Evolutionary conservation across 371 early-diverging fungal genomes (phyloP).

Genomic region (Mucor piriformis): DNA sequence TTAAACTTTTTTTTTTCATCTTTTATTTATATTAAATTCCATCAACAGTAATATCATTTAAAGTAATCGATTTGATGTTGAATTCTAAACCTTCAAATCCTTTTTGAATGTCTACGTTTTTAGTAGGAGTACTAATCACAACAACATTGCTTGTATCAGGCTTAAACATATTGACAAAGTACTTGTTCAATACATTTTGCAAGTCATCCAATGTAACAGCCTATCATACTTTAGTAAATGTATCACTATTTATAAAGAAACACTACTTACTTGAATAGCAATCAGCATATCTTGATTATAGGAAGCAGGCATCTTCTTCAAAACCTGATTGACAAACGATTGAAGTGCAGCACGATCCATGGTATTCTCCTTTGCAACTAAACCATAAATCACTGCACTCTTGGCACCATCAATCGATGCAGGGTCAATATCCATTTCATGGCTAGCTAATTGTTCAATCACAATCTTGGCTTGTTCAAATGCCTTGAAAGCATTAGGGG

Average conservation of each 20-base stretch:
- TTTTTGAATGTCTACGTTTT: conserved; percentile 51
- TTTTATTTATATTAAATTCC: conserved; percentile 2
- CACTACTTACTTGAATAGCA: conserved; percentile 41
- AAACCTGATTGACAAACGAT: conserved; percentile 61
- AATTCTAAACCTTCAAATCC: conserved; percentile 46
- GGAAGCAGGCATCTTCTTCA: conserved; percentile 57
- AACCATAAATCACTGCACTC: conserved; percentile 65
- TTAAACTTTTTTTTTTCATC: conserved; percentile 3
- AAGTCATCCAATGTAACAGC: conserved; percentile 49
- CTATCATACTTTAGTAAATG: too few species aligned
- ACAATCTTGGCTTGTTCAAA: conserved; percentile 62
- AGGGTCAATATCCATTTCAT: conserved; percentile 54
- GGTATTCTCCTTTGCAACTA: conserved; percentile 61
- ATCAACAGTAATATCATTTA: conserved; percentile 42
- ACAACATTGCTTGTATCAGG: conserved; percentile 58
- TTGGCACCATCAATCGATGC: conserved; percentile 67
- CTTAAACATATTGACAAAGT: conserved; percentile 59
- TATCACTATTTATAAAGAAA: background rate
- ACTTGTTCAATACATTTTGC: conserved; percentile 43
- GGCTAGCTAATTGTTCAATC: conserved; percentile 53
- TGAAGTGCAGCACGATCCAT: conserved; percentile 63
- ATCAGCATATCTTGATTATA: conserved; percentile 57
- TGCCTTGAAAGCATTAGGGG: conserved; percentile 64
- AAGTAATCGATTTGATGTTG: conserved; percentile 30
- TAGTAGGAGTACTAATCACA: conserved; percentile 57